A percentile compares a stretch with the other conserved stretches of the same genome.
phyloP scores from a whole-genome alignment of 768 basidiomycete genomes.

The Naganishia antarctica region DNA sequence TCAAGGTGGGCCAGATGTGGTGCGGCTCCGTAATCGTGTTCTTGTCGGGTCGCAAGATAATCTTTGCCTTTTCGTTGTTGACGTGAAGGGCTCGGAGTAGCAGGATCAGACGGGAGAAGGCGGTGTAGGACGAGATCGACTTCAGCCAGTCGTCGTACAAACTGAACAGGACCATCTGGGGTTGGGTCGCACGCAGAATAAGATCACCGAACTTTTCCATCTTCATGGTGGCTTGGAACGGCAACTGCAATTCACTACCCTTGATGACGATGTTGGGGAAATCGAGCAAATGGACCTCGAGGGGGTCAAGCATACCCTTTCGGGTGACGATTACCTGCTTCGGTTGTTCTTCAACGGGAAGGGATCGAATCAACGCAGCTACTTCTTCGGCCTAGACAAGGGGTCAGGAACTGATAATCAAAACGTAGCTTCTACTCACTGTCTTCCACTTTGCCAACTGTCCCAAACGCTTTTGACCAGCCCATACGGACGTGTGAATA shows the following conservation, averaged over 20 bases:
- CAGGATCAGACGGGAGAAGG: conserved; percentile 96
- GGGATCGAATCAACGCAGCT: conserved; percentile 88
- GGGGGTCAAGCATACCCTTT: conserved; percentile 92
- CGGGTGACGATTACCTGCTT: conserved; percentile 99
- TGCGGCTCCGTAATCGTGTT: conserved; percentile 94
- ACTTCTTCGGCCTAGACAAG: conserved; percentile 90
- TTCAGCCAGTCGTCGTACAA: conserved; percentile 99
- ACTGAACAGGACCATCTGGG: conserved; percentile 98
- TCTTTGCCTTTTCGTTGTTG: conserved; percentile 99
- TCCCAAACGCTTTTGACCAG: conserved; percentile 98
- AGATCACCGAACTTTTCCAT: conserved; percentile 99
- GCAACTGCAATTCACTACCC: conserved; percentile 92
- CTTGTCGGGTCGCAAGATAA: conserved; percentile 95
- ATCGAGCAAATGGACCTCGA: conserved; percentile 97
- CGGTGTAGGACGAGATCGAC: conserved; percentile 97
- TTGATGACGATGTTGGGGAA: conserved; percentile 99
- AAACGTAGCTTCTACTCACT: background rate
- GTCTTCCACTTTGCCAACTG: conserved; percentile 97
- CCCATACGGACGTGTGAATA: conserved; percentile 99
- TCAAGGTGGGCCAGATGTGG: conserved; percentile 78
- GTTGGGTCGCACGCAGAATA: conserved; percentile 92
- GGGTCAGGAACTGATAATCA: conserved; percentile 51
- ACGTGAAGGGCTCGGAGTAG: conserved; percentile 94
- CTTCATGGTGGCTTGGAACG: conserved; percentile 99
- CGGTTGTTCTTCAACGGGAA: conserved; percentile 99